These are phyloP conservation scores for Psilocybe cubensis DNA, from an alignment of 768 basidiomycete species.

Conservation along the genomic window DNA sequence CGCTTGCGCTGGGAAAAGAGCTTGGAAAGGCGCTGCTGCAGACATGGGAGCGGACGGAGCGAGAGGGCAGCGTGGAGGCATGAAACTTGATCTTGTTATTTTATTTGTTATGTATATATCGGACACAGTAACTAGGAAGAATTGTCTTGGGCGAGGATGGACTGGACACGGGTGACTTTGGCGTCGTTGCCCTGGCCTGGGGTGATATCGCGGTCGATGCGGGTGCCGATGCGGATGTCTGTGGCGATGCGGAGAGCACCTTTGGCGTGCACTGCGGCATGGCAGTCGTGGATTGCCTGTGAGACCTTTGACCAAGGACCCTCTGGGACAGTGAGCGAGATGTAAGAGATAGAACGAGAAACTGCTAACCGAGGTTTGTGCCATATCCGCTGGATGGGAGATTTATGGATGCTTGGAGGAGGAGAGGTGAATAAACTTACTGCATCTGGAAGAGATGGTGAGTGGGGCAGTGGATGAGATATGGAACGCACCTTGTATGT, in stretches of 20 bases:
- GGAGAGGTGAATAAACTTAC: slow-evolving; percentile 40
- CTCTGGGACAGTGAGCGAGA: slow-evolving; percentile 43
- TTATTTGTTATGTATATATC: background rate
- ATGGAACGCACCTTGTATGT: slow-evolving; percentile 64
- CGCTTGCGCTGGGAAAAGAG: slow-evolving; percentile 60
- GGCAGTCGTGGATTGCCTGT: slow-evolving; percentile 89
- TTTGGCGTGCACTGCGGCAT: slow-evolving; percentile 80
- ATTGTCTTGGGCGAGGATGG: slow-evolving; percentile 60
- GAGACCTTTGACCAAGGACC: slow-evolving; percentile 88
- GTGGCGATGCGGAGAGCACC: slow-evolving; percentile 82
- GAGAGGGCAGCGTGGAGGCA: slow-evolving; percentile 45
- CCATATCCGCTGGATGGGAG: slow-evolving; percentile 74
- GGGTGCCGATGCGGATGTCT: slow-evolving; percentile 94
- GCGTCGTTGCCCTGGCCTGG: slow-evolving; percentile 74
- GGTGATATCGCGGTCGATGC: slow-evolving; percentile 65
- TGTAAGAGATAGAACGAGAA: background rate
- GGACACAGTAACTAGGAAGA: background rate
- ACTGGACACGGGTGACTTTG: slow-evolving; percentile 83
- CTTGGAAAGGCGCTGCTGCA: slow-evolving; percentile 47
- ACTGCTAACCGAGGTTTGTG: slow-evolving; percentile 73
- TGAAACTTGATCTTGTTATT: slow-evolving; percentile 25
- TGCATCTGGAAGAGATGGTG: slow-evolving; percentile 56
- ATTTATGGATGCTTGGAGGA: background rate
- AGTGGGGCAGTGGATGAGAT: background rate
- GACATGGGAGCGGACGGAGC: slow-evolving; percentile 45